phyloP scores from a whole-genome alignment of 202 grass and related monocot genomes.

The Panicum virgatum region DNA sequence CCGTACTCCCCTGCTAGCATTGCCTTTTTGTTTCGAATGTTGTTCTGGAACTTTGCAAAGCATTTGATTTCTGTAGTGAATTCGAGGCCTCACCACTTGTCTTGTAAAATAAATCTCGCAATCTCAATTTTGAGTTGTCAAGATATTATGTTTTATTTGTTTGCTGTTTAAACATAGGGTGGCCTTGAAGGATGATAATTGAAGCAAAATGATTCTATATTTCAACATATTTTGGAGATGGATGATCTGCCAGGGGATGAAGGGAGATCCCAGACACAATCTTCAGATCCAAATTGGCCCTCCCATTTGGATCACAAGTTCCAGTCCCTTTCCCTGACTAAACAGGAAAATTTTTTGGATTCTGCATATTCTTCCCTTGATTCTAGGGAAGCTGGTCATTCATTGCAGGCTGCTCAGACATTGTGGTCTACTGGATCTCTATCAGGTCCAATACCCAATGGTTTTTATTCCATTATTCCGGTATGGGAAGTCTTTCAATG shows the following conservation, averaged over 20 bases:
- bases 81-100: not conserved
- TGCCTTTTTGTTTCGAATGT: not conserved
- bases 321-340: slow-evolving; percentile 48
- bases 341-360: slow-evolving; percentile 37
- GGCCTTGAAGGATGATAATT: slow-evolving; percentile 54
- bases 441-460: slow-evolving; percentile 81
- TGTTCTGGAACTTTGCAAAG: not conserved
- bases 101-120: not conserved
- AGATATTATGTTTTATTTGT: slow-evolving; percentile 5
- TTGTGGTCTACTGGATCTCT: slow-evolving; percentile 94
- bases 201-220: slow-evolving; percentile 56
- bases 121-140: not conserved
- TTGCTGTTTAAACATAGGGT: slow-evolving; percentile 21
- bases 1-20: not conserved
- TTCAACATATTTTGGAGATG: slow-evolving; percentile 51
- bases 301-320: slow-evolving; percentile 52
- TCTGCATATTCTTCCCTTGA: slow-evolving; percentile 35
- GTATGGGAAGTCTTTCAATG: slow-evolving; percentile 45
- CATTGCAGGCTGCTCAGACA: slow-evolving; percentile 59
- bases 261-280: slow-evolving; percentile 43
- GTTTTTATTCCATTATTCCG: slow-evolving; percentile 90
- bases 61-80: not conserved
- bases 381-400: slow-evolving; percentile 43
- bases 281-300: slow-evolving; percentile 49
- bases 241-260: slow-evolving; percentile 60